These are phyloP conservation scores for Globisporangium polare DNA, from an alignment of 352 stramenopile species.

Conservation along the genomic window DNA sequence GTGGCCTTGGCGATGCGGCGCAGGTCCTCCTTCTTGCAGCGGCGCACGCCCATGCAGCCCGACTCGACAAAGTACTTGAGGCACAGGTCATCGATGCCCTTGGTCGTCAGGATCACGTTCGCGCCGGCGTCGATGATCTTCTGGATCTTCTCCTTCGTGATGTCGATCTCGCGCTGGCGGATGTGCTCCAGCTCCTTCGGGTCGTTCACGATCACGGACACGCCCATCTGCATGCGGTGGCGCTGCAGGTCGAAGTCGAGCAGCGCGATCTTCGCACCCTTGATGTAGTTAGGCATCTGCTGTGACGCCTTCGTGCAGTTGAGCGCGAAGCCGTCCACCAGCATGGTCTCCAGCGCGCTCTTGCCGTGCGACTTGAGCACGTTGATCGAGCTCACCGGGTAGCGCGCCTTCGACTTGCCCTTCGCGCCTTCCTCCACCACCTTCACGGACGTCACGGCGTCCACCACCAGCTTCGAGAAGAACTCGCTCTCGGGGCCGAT, in stretches of 20 bases:
- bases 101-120: constrained; percentile 99
- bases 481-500: constrained; percentile 96
- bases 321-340: constrained; percentile 96
- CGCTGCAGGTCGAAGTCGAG: constrained; percentile 99
- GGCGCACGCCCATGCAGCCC: constrained; percentile 94
- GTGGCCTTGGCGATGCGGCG: constrained; percentile 98
- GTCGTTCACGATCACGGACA: constrained; percentile 91
- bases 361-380: constrained; percentile 97
- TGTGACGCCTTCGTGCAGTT: constrained; percentile 97
- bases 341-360: constrained; percentile 84
- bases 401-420: constrained; percentile 86
- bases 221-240: constrained; percentile 97
- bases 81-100: constrained; percentile 99
- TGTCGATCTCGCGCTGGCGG: constrained; percentile 98
- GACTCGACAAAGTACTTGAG: constrained; percentile 99
- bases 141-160: constrained; percentile 99
- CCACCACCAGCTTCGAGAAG: constrained; percentile 97
- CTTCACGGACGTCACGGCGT: constrained; percentile 96
- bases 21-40: constrained; percentile 98
- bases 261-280: constrained; percentile 95
- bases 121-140: constrained; percentile 98
- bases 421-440: constrained; percentile 86
- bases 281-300: constrained; percentile 96
- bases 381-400: constrained; percentile 98
- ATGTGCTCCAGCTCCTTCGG: constrained; percentile 98